These are phyloP conservation scores for Blastocladiella britannica DNA, from an alignment of 192 early-diverging fungal genomes.

Conservation along the genomic window DNA sequence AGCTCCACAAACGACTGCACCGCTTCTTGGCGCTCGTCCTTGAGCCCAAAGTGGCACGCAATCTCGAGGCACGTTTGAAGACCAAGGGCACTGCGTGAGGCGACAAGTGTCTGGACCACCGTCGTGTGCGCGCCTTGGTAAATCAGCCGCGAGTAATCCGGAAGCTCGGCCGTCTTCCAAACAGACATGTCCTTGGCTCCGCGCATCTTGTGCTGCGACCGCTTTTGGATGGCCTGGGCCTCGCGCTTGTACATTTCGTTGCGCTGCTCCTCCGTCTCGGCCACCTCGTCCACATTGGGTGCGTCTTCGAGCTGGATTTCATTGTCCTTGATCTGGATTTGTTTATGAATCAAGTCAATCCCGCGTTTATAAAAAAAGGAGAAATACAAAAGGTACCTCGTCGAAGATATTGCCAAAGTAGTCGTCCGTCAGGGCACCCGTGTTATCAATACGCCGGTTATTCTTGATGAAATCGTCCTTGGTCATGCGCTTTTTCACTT, in stretches of 20 bases:
- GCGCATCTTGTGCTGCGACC: constrained; percentile 1
- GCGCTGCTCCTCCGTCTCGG: constrained; percentile 3
- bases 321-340: constrained; percentile 37
- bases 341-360: too few species aligned
- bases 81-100: neutral
- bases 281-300: constrained; percentile 11
- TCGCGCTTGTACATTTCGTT: constrained; percentile 4
- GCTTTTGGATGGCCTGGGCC: constrained; percentile 1
- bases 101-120: constrained; percentile 1
- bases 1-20: constrained; percentile 2
- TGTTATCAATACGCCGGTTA: constrained; percentile 14
- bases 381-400: constrained; percentile 7
- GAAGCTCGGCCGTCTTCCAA: neutral
- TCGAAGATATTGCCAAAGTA: constrained; percentile 6
- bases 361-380: too few species aligned
- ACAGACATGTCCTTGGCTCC: neutral
- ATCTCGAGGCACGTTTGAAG: neutral
- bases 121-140: constrained; percentile 1
- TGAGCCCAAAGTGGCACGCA: neutral
- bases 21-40: neutral
- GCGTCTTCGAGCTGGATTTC: constrained; percentile 93
- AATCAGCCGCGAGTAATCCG: neutral
- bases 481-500: constrained; percentile 41
- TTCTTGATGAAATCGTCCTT: constrained; percentile 31
- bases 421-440: constrained; percentile 7